phyloP scores from a whole-genome alignment of 2,329 filamentous ascomycete genomes.

The Sordariomycetes sp. region DNA sequence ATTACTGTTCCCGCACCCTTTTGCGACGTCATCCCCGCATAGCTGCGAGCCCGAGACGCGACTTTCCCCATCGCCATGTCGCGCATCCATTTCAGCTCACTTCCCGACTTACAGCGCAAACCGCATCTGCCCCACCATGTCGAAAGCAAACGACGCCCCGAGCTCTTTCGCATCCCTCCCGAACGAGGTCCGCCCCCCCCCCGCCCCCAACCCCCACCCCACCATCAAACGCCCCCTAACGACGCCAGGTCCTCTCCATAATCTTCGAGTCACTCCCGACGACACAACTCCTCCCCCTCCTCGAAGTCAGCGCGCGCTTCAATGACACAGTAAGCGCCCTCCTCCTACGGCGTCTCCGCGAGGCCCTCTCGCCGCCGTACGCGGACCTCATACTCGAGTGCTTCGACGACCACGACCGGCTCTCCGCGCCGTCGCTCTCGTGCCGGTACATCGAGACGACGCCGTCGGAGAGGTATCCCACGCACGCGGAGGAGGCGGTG shows the following conservation, averaged over 20 bases:
- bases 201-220: background rate
- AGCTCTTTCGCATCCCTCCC: background rate
- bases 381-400: background rate
- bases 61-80: background rate
- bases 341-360: background rate
- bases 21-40: background rate
- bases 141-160: background rate
- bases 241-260: background rate
- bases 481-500: background rate
- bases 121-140: background rate
- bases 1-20: background rate
- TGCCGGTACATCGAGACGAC: background rate
- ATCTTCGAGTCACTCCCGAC: background rate
- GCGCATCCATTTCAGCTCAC: background rate
- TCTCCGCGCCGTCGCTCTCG: background rate
- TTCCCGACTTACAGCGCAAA: background rate
- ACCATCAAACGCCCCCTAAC: background rate
- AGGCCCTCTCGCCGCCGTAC: background rate
- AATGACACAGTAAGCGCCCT: background rate
- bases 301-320: background rate
- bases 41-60: background rate
- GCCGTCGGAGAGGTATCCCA: background rate
- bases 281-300: background rate
- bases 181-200: background rate
- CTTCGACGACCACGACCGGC: background rate